Percentiles rank a stretch among this genome's conserved stretches.
phyloP scores from a whole-genome alignment of 1,284 basidiomycete genomes.

The Fomitopsis palustris region DNA sequence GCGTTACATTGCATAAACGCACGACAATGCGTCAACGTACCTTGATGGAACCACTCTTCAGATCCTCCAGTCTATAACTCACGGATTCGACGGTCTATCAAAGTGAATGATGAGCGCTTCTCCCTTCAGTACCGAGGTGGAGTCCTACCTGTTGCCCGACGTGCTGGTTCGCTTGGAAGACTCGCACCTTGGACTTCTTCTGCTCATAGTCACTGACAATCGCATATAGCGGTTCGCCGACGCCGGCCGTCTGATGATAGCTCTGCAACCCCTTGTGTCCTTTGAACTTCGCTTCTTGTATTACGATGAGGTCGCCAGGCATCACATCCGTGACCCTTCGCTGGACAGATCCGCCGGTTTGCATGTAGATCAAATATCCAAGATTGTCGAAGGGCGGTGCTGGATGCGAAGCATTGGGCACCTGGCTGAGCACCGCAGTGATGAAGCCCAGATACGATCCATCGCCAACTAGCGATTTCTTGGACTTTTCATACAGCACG shows the following conservation, averaged over 20 bases:
- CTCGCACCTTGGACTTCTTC: slow-evolving; percentile 82
- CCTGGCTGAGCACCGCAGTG: slow-evolving; percentile 55
- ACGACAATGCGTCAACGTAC: slow-evolving; percentile 32
- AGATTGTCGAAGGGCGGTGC: slow-evolving; percentile 40
- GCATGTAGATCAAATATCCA: slow-evolving; percentile 75
- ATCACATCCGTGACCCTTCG: slow-evolving; percentile 76
- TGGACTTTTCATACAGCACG: slow-evolving; percentile 68
- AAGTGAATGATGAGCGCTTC: slow-evolving; percentile 8
- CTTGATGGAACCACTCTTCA: slow-evolving; percentile 82
- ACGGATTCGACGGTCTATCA: slow-evolving; percentile 70
- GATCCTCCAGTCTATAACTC: slow-evolving; percentile 84
- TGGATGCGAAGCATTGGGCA: slow-evolving; percentile 47
- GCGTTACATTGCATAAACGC: not conserved
- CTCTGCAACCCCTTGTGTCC: slow-evolving; percentile 81
- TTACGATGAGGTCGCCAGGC: slow-evolving; percentile 79
- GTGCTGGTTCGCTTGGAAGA: slow-evolving; percentile 79
- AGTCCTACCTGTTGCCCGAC: slow-evolving; percentile 66
- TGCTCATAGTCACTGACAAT: slow-evolving; percentile 80
- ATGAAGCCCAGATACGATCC: slow-evolving; percentile 82
- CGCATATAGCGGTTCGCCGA: slow-evolving; percentile 63
- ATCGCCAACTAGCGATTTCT: slow-evolving; percentile 74
- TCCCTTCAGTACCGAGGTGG: not conserved
- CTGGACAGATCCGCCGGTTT: slow-evolving; percentile 64
- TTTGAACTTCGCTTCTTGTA: slow-evolving; percentile 80
- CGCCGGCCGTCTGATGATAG: slow-evolving; percentile 64